Base-by-base conservation (phyloP, 2,329 filamentous ascomycete genomes). In the Exophiala dermatitidis region DNA sequence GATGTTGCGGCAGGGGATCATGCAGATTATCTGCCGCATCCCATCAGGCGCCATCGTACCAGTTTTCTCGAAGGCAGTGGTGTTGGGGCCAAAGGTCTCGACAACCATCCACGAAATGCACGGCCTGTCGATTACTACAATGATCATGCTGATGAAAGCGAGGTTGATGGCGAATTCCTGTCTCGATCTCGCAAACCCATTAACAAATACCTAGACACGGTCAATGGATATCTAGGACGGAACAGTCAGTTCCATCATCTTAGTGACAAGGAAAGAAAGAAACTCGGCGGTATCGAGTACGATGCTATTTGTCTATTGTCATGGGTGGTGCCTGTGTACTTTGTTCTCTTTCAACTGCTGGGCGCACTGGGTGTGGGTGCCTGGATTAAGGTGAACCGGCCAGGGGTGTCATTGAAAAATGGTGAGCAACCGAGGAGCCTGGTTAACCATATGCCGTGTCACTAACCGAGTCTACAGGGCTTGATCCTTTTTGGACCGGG, bases 161-260 rank as follows among this genome's bases (percentile, higher is more conserved):
- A 37, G 31, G 32, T 46, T 29, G 56, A 53, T n/a, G 48, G 52
- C 30, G 48, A 54, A 2, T 7, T 34, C 32, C 10, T 26, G 5
- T 8, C 32, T 6, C 12, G 30, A 5, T 26, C 33, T 26, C 29
- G 28, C 40, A 28, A n/a, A 26, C 38, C 53, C 4, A 12, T 62
- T 3, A 38, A 56, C 46, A 61, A 60, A 48, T 62, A 62, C 48
- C 26, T 61, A 10, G 41, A 56, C 29, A 54, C 59, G 0, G 50
- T 59, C 45, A 58, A 57, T 34, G 63, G 67, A 5, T 64, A 62
- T 34, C 41, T 75, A 9, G 71, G 71, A 2, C 69, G 74, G 34
- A 79, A 78, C 60, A 75, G 74, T 4, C 72, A 74, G 38, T 77
- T 79, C 57, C 67, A 77, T 59, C 71, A 74, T 33, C 65, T 75